phyloP scores from a whole-genome alignment of 768 basidiomycete genomes.

The Rubroboletus satanas region DNA sequence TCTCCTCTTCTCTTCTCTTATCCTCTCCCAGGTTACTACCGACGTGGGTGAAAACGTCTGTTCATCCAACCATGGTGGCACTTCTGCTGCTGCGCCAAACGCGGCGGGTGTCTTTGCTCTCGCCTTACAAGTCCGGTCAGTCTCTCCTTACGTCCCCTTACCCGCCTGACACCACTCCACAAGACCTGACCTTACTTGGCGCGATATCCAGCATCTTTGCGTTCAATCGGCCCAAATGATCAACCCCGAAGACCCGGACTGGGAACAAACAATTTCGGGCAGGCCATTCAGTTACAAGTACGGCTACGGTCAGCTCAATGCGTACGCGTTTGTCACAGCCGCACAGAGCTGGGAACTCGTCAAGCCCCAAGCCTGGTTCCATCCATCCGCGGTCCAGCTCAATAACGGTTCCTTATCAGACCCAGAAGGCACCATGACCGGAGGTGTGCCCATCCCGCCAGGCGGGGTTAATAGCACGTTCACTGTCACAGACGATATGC shows the following conservation, averaged over 20 bases:
- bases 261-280: conserved; percentile 69
- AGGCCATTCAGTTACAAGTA: conserved; percentile 82
- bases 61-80: conserved; percentile 84
- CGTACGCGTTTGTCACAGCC: conserved; percentile 72
- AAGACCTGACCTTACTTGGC: conserved; percentile 94
- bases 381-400: conserved; percentile 67
- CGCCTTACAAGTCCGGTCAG: conserved; percentile 80
- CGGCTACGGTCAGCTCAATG: conserved; percentile 89
- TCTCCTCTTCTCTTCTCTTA: conserved; percentile 12
- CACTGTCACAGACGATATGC: conserved; percentile 60
- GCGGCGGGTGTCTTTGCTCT: conserved; percentile 93
- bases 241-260: conserved; percentile 89
- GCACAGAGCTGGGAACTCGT: conserved; percentile 82
- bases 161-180: conserved; percentile 6
- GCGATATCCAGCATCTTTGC: conserved; percentile 90
- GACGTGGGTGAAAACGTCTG: conserved; percentile 86
- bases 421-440: conserved; percentile 45
- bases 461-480: conserved; percentile 65
- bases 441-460: conserved; percentile 61
- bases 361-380: conserved; percentile 92
- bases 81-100: conserved; percentile 96
- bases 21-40: conserved; percentile 74
- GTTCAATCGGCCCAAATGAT: conserved; percentile 72
- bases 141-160: conserved; percentile 5
- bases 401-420: conserved; percentile 52